phyloP scores from a whole-genome alignment of 208 protist species.

The Vickermania spadyakhi region DNA sequence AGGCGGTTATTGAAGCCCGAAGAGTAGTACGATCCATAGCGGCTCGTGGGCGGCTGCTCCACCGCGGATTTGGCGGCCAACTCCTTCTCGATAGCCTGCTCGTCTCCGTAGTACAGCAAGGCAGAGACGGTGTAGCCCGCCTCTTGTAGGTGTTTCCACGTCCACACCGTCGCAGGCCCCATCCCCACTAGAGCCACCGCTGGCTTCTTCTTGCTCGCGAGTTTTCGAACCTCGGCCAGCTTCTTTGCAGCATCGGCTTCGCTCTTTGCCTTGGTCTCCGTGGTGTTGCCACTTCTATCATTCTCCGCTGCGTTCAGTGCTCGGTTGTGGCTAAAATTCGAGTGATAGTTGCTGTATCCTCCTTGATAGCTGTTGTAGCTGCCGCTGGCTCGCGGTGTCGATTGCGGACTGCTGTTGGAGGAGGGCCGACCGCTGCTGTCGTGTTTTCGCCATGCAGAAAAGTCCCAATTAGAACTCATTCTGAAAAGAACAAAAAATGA shows the following conservation, averaged over 20 bases:
- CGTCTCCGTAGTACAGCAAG: conserved; percentile 4
- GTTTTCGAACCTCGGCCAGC: background rate
- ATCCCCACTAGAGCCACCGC: conserved; percentile 16
- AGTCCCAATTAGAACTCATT: background rate
- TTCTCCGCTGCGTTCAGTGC: too few relatives aligned
- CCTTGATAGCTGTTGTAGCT: too few relatives aligned
- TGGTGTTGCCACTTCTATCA: background rate
- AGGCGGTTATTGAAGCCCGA: too few relatives aligned
- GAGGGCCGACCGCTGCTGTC: too few relatives aligned
- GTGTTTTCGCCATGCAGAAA: background rate
- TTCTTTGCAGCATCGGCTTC: background rate
- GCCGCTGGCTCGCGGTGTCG: too few relatives aligned
- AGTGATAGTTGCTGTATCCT: too few relatives aligned
- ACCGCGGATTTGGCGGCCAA: background rate
- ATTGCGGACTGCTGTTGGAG: too few relatives aligned
- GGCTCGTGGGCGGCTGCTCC: background rate
- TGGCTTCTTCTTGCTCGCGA: background rate
- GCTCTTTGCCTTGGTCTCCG: conserved; percentile 4
- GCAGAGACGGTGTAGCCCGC: conserved; percentile 9
- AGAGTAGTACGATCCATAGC: background rate
- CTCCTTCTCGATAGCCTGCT: background rate
- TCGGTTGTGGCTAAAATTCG: too few relatives aligned
- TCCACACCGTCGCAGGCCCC: conserved; percentile 6
- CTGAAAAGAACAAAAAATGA: too few relatives aligned
- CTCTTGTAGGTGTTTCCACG: conserved; percentile 11